These are phyloP conservation scores for Linum trigynum DNA, from an alignment of 345 rosid genomes.

Conservation along the genomic window DNA sequence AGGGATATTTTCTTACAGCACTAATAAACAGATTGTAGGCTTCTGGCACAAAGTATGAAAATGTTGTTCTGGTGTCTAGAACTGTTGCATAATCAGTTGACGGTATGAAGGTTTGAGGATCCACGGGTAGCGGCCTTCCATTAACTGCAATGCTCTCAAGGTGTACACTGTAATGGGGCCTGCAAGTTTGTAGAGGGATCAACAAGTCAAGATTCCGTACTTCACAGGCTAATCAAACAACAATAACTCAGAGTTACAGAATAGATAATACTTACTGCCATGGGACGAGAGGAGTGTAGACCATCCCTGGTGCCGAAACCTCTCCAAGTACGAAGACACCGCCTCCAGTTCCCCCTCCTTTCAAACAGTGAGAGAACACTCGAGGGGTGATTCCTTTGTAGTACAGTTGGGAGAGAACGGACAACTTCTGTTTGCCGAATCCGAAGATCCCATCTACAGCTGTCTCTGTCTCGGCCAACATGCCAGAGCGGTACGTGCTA, in stretches of 20 bases:
- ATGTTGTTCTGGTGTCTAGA: constrained; percentile 2
- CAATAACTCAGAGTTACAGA: neutral
- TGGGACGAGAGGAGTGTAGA: constrained; percentile 26
- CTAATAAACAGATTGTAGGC: constrained; percentile 1
- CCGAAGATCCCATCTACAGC: constrained; percentile 31
- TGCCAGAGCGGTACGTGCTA: constrained; percentile 26
- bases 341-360: constrained; percentile 28
- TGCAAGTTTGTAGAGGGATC: constrained; percentile 8
- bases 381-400: constrained; percentile 21
- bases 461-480: constrained; percentile 19
- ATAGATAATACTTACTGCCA: constrained; percentile 18
- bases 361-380: constrained; percentile 28
- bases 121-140: neutral
- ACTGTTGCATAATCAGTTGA: constrained; percentile 1
- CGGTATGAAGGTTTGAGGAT: neutral
- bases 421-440: constrained; percentile 25
- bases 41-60: constrained; percentile 5
- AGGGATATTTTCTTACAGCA: neutral
- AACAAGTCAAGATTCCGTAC: too few relatives aligned
- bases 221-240: constrained; percentile 13
- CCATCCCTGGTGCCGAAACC: constrained; percentile 27
- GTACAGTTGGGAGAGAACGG: constrained; percentile 23
- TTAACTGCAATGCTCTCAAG: constrained; percentile 7
- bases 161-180: neutral
- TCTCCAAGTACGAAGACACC: constrained; percentile 30